phyloP scores from a whole-genome alignment of 2,329 filamentous ascomycete species.

The Lizonia empirigonia region DNA sequence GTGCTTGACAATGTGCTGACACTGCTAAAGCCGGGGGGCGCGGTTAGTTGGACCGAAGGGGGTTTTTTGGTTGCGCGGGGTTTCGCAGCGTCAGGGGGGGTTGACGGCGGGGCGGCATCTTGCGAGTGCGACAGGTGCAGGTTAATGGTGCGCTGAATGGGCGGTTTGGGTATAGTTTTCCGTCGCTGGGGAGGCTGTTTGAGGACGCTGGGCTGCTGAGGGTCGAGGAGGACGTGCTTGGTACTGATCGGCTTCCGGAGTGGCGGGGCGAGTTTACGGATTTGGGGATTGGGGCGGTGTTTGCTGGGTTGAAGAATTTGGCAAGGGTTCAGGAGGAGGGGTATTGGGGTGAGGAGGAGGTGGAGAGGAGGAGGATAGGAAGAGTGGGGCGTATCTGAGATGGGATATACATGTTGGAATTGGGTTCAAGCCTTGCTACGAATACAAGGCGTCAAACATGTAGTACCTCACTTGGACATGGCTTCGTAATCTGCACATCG shows the following conservation, averaged over 20 bases:
- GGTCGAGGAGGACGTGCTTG: conserved; percentile 34
- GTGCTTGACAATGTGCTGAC: conserved; percentile 32
- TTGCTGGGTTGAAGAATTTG: conserved; percentile 35
- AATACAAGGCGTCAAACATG: too few relatives aligned
- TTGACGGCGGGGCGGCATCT: conserved; percentile 28
- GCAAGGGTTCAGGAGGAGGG: conserved; percentile 27
- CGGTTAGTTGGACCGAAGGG: conserved; percentile 39
- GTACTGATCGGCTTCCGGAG: conserved; percentile 34
- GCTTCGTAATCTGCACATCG: too few relatives aligned
- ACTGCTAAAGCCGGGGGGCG: conserved; percentile 39
- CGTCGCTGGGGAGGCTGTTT: conserved; percentile 24
- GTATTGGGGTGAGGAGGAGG: conserved; percentile 31
- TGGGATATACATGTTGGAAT: conserved; percentile 40
- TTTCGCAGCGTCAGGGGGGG: conserved; percentile 21
- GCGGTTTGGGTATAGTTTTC: conserved; percentile 36
- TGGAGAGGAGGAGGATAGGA: conserved; percentile 29
- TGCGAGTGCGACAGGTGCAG: conserved; percentile 26
- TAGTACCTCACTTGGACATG: too few relatives aligned
- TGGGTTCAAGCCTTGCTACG: conserved; percentile 29
- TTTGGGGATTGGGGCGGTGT: conserved; percentile 35
- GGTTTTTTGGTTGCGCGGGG: conserved; percentile 33
- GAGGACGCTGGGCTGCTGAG: conserved; percentile 22
- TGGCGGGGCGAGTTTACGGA: conserved; percentile 36
- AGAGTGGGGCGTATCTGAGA: conserved; percentile 36
- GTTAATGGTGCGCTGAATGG: conserved; percentile 27